Evolutionary conservation across 352 stramenopile genomes (phyloP).

Genomic region (Blastocystis hominis): DNA sequence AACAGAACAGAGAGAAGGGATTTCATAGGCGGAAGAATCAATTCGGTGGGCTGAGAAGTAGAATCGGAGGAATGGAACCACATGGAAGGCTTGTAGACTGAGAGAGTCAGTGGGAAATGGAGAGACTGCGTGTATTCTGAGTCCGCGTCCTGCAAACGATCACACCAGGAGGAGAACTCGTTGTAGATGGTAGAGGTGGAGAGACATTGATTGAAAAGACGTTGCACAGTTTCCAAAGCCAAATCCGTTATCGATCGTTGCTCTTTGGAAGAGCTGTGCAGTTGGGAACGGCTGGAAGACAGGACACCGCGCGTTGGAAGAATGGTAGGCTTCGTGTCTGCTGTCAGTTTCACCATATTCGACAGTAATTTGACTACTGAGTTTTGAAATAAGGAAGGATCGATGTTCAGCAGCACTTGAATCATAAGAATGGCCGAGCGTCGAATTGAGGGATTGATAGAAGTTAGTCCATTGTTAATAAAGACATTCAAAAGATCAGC

Average conservation of each 20-base stretch:
- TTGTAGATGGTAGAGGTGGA: background rate
- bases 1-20: background rate
- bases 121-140: background rate
- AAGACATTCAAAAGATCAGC: slow-evolving; percentile 22
- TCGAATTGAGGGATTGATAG: slow-evolving; percentile 30
- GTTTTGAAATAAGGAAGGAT: slow-evolving; percentile 5
- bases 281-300: background rate
- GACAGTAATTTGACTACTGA: background rate
- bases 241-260: slow-evolving; percentile 2
- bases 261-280: slow-evolving; percentile 2
- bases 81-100: background rate
- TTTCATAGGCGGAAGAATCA: background rate
- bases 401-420: slow-evolving; percentile 22
- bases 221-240: slow-evolving; percentile 20
- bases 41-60: background rate
- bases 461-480: slow-evolving; percentile 44
- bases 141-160: background rate
- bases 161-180: background rate
- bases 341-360: slow-evolving; percentile 4
- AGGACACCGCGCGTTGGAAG: background rate
- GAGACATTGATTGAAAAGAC: slow-evolving; percentile 1
- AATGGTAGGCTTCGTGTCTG: background rate
- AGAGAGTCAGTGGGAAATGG: background rate
- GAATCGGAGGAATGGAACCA: background rate
- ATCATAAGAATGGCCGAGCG: slow-evolving; percentile 14